These are phyloP conservation scores for Phaffia australis DNA, from an alignment of 768 basidiomycete species.

Conservation along the genomic window DNA sequence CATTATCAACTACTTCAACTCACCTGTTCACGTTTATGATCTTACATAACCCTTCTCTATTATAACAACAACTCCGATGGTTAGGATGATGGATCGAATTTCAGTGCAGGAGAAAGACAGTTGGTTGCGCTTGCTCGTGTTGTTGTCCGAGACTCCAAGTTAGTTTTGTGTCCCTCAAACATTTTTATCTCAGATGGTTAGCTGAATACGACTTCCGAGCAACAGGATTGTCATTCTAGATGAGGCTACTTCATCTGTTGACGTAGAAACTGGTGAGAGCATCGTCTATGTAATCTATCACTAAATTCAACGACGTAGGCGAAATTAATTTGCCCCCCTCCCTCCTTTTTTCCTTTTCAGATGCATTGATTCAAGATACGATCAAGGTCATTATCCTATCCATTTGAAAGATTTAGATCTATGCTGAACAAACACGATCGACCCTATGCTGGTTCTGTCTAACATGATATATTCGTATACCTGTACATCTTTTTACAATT, in stretches of 20 bases:
- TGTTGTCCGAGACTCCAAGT: conserved; percentile 69
- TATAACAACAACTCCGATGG: conserved; percentile 68
- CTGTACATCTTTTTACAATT: no score
- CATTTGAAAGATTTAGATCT: conserved; percentile 26
- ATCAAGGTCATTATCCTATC: conserved; percentile 1
- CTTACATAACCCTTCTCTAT: no score
- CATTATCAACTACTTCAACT: no score
- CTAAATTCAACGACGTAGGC: no score
- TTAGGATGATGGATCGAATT: conserved; percentile 75
- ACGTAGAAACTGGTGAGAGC: conserved; percentile 39
- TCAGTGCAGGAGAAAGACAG: conserved; percentile 60
- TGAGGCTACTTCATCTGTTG: conserved; percentile 34
- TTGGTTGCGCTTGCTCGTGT: conserved; percentile 83
- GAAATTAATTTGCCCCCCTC: no score
- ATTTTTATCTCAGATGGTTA: neutral
- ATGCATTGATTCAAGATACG: neutral
- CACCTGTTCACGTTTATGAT: no score
- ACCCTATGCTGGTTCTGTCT: no score
- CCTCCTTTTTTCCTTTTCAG: no score
- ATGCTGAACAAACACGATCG: no score
- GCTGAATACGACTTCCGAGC: neutral
- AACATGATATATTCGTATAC: no score
- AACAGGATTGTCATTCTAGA: neutral
- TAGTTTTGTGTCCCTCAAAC: conserved; percentile 41
- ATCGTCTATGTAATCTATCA: no score